These are phyloP conservation scores for Penicillium bialowiezense DNA, from an alignment of 495 filamentous ascomycete genomes.

Conservation along the genomic window DNA sequence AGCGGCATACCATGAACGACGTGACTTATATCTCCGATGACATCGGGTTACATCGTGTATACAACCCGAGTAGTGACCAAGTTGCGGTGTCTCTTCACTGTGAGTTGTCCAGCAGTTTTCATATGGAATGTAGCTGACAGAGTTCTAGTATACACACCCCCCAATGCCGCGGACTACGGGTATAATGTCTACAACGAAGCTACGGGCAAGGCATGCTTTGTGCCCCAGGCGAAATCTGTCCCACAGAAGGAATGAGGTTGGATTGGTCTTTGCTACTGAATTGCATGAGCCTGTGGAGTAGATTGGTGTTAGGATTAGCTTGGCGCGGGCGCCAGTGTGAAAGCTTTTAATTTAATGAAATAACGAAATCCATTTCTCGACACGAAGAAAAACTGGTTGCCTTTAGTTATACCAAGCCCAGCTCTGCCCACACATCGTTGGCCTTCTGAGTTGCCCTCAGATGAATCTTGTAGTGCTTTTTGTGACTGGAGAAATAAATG, in stretches of 20 bases:
- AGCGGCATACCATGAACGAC: conserved; percentile 45
- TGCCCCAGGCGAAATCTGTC: conserved; percentile 27
- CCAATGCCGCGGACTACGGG: conserved; percentile 72
- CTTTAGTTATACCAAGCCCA: too few relatives aligned
- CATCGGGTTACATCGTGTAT: conserved; percentile 78
- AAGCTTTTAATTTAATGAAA: not conserved
- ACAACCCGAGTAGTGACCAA: conserved; percentile 63
- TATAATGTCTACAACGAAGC: conserved; percentile 68
- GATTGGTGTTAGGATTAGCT: not conserved
- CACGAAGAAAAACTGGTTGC: too few relatives aligned
- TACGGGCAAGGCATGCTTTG: conserved; percentile 54
- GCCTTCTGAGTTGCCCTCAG: too few relatives aligned
- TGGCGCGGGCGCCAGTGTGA: not conserved
- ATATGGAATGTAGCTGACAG: not conserved
- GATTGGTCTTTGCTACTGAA: not conserved
- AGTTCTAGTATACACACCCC: conserved; percentile 24
- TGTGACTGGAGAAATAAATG: too few relatives aligned
- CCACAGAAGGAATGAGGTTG: conserved; percentile 1
- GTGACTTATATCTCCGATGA: conserved; percentile 79
- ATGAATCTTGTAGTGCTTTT: too few relatives aligned
- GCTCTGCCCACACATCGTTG: too few relatives aligned
- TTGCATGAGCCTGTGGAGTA: conserved; percentile 2
- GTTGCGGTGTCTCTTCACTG: conserved; percentile 81
- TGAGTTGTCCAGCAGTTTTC: conserved; percentile 35
- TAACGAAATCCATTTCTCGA: not conserved